These are phyloP conservation scores for Candida coquimbonensis DNA, from an alignment of 805 yeast species.

Conservation along the genomic window DNA sequence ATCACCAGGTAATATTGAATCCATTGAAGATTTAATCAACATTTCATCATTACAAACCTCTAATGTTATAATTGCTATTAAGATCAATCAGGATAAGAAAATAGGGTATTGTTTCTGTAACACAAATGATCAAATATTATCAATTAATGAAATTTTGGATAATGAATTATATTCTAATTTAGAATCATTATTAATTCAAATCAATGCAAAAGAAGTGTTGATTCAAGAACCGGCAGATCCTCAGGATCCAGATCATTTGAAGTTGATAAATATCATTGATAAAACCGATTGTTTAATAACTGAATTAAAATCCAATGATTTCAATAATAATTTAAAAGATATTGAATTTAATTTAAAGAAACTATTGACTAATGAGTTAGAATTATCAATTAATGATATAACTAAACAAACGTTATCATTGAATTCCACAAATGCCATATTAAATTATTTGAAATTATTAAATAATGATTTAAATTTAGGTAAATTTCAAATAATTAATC, in stretches of 20 bases:
- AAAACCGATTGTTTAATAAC: conserved; percentile 74
- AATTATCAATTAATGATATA: conserved; percentile 49
- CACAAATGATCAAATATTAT: conserved; percentile 56
- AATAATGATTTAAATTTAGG: conserved; percentile 50
- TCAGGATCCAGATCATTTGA: conserved; percentile 50
- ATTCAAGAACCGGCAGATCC: conserved; percentile 35
- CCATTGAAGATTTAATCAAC: conserved; percentile 62
- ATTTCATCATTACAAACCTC: conserved; percentile 32
- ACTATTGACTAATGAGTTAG: conserved; percentile 50
- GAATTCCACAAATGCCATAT: conserved; percentile 58
- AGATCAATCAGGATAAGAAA: conserved; percentile 31
- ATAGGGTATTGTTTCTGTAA: conserved; percentile 82
- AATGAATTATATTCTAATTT: conserved; percentile 82
- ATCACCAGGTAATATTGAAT: conserved; percentile 85
- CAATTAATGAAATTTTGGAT: conserved; percentile 75
- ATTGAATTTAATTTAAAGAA: conserved; percentile 74
- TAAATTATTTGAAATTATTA: conserved; percentile 61
- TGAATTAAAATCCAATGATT: conserved; percentile 48
- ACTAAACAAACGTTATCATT: conserved; percentile 45
- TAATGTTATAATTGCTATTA: conserved; percentile 43
- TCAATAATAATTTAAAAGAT: conserved; percentile 44
- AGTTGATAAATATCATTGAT: conserved; percentile 64
- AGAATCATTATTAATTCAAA: conserved; percentile 80
- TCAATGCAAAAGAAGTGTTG: conserved; percentile 82
- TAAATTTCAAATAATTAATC: conserved; percentile 49